Base-by-base conservation (phyloP, 352 stramenopile genomes). In the Phytophthora capsici region DNA sequence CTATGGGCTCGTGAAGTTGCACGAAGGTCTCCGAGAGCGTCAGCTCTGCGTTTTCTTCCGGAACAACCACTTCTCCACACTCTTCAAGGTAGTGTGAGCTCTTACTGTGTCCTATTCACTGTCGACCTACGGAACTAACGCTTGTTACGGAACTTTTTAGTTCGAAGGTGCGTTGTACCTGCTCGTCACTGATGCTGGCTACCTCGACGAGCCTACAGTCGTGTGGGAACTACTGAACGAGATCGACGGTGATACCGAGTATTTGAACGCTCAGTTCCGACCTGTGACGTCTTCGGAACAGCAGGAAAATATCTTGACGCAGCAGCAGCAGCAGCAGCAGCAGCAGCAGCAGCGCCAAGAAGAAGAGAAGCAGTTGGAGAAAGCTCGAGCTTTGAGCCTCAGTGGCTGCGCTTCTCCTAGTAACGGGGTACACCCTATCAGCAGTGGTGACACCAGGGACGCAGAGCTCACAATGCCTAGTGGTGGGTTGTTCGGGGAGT, bases 21-120 rank as follows among this genome's bases (percentile, higher is more conserved):
- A 99, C 65, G 88, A 98, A 73, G 78, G 95, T 19, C 40, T 99
- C 7, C 80, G 85, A 9, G 89, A 98, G 52, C 85, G 94, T 20
- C 78, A 98, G 56, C 75, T 99, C 19, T 95, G 79, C 19, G 94
- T 99, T 12, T 99, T 99, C 74, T 99, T 99, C 68, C 95, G 97
- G 19, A 99, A 99, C 84, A 99, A 99, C 66, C 98, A 99, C 60
- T 99, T 99, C 66, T 96, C 86, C 16, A 99, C 96, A 1, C 66
- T 99, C 14, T 99, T 99, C 48, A 99, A 96, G 82, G 85, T 93
- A 63, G 19, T 32, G 20, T n/a, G 23, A 17, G 36, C 36, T 41
- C 19, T 41, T 20, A 28, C 20, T 41, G 36, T 34, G 28, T 34
- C 28, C 28, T 34, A 12, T 14, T 34, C 7, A 13, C 14, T 34